A percentile compares a stretch with the other conserved stretches of the same genome.
These are phyloP conservation scores for Colletotrichum sp. DNA, from an alignment of 2,329 filamentous ascomycete genomes.

Conservation along the genomic window DNA sequence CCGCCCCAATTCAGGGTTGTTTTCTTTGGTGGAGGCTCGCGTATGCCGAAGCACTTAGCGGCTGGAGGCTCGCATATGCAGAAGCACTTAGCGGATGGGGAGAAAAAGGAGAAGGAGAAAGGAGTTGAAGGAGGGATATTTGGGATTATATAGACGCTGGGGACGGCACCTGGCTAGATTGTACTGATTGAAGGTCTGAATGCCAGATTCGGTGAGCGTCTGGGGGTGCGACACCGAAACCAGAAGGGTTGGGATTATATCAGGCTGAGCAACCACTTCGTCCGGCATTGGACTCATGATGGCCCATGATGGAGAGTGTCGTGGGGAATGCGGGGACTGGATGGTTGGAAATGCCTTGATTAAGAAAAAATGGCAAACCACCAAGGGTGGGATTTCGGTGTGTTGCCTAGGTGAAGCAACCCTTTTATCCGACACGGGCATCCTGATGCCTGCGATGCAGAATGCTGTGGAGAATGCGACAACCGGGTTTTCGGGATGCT, in stretches of 20 bases:
- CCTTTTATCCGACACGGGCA: accelerated
- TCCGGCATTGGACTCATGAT: not conserved
- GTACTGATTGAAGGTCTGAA: not conserved
- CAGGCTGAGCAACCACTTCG: not conserved
- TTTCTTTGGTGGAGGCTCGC: not conserved
- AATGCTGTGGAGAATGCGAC: not conserved
- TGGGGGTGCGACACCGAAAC: no score
- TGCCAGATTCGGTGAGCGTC: not conserved
- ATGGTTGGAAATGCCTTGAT: not conserved
- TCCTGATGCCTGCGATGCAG: not conserved
- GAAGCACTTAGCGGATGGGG: not conserved
- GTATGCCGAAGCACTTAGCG: not conserved
- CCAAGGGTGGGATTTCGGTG: not conserved
- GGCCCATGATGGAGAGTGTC: accelerated
- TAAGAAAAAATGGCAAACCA: not conserved
- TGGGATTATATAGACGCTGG: not conserved
- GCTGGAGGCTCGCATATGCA: not conserved
- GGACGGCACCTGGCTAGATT: not conserved
- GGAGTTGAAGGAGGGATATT: not conserved
- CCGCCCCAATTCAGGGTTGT: not conserved
- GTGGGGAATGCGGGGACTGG: not conserved
- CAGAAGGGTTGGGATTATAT: no score
- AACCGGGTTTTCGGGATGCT: not conserved
- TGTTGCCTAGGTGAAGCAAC: not conserved
- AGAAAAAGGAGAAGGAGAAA: not conserved